Evolutionary conservation across 1,284 basidiomycete genomes (phyloP), one percentile per base, ranked within the genome.

Genomic region (Ceratobasidium theobromae): DNA sequence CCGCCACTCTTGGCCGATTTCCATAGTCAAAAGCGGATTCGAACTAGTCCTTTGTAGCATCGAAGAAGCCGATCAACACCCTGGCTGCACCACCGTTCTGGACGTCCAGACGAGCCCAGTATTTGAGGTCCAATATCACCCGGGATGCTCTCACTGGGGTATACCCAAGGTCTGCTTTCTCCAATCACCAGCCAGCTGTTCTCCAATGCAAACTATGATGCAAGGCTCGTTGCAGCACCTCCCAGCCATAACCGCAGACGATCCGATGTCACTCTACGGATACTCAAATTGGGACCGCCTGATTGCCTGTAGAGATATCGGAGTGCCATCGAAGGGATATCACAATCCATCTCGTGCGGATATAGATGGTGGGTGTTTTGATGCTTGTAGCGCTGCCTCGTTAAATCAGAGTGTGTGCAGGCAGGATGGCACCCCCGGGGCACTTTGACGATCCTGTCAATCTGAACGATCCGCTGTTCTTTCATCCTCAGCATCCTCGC

Each of bases 1-100:
- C 16, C 9, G 35, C 35, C 35, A 38, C 35, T 38, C 35, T 16
- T 38, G 35, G 35, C 16, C 9, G 43, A 45, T 45, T 45, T 55
- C 55, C 27, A 43, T 46, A 27, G 21, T 58, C 12, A 21, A 9
- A 14, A 16, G 28, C 28, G 3, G 30, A 38, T 46, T 58, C 48
- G 55, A 58, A 58, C 40, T 48, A 48, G 33, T 58, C 55, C 55
- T 48, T 58, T 46, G 55, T 58, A 41, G 35, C 55, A 57, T 57
- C 53, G 38, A 45, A 43, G 32, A 38, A 57, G 53, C 23, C 48
- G 55, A 58, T 58, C 55, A 58, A 58, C 55, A 32, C 41, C 40
- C 32, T 40, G 32, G 33, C 41, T 43, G 53, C 38, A 41, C 43
- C 43, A 45, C 55, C 43, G 55, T 45, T 16, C 41, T 41, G 41